phyloP scores from a whole-genome alignment of 2,329 filamentous ascomycete species.

The Xylariaceae sp. region DNA sequence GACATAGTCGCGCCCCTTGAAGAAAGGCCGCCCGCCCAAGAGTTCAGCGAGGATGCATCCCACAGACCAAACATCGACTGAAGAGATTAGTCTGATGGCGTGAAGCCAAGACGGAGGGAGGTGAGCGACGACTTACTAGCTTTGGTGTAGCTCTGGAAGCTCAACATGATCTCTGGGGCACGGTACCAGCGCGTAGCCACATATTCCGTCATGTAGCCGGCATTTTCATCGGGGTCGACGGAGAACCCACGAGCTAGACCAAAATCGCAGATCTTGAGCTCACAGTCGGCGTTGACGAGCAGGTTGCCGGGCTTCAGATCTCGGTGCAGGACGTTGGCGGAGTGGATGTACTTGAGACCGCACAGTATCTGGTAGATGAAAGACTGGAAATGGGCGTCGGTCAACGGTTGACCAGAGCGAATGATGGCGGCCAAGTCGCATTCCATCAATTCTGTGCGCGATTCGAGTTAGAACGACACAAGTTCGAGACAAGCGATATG shows the following conservation, averaged over 20 bases:
- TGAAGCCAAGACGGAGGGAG: neutral
- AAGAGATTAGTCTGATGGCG: conserved; percentile 10
- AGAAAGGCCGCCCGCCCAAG: conserved; percentile 93
- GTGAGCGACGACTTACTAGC: conserved; percentile 71
- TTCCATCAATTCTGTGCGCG: conserved; percentile 83
- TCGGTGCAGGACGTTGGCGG: conserved; percentile 93
- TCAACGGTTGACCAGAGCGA: conserved; percentile 91
- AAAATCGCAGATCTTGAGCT: conserved; percentile 99
- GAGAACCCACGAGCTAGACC: conserved; percentile 95
- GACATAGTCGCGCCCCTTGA: conserved; percentile 98
- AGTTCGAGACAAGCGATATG: neutral
- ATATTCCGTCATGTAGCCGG: conserved; percentile 99
- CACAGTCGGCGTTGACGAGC: conserved; percentile 97
- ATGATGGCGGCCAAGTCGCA: conserved; percentile 98
- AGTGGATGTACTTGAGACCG: conserved; percentile 98
- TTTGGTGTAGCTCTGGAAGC: conserved; percentile 99
- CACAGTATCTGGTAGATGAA: conserved; percentile 99
- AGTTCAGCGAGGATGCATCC: conserved; percentile 97
- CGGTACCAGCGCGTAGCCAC: conserved; percentile 94
- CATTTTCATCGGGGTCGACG: conserved; percentile 95
- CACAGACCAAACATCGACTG: conserved; percentile 98
- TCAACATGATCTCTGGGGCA: conserved; percentile 98
- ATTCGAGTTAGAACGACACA: conserved; percentile 10
- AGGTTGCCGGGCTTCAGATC: conserved; percentile 97
- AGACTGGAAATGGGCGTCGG: conserved; percentile 98